Base-by-base conservation (phyloP, 176 grass and related monocot species). In the Phoenix dactylifera region DNA sequence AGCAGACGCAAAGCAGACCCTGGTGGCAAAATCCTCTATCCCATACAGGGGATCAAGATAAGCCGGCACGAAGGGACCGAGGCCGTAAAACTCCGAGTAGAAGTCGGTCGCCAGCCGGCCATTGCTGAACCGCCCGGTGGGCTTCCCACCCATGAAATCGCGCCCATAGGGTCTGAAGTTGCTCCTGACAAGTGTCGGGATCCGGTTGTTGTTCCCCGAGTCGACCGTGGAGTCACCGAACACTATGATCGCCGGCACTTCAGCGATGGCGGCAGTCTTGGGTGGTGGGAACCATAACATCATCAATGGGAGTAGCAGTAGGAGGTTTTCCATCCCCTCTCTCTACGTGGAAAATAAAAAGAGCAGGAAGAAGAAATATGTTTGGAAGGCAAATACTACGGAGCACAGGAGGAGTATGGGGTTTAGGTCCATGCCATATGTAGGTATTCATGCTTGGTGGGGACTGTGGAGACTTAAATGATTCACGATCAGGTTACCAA, bases 161-260 rank as follows among this genome's bases (percentile, higher is more conserved):
- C 83, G 67, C 0, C 88, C 88, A 24, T 87, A 87, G 16, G 88
- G 88, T 1, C 52, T 60, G 66, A 84, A 87, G 65, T 93, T 83
- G 54, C 82, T 79, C 65, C 52, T 68, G 57, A 69, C 62, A 10
- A 32, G 16, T 49, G 83, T 87, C 15, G 15, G 24, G 24, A 79
- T 10, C 19, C 52, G 57, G 52, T 90, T 82, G 76, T 90, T 90
- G 55, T 90, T 90, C 18, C 87, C 87, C 1, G 82, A 23, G 56
- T 90, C 87, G 19, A 86, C 87, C 0, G 82, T 83, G 0, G 87
- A 90, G 68, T 90, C 87, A 0, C 87, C 87, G 52, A 90, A 90
- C 55, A 83, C 69, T 57, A 86, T 66, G 49, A 90, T 29, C 1
- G 87, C 79, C 22, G 89, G 81, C 39, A 78, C 66, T 6, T 82